Conservation (phyloP, 1,284 basidiomycete genomes). For the Ceratobasidium sp. region DNA sequence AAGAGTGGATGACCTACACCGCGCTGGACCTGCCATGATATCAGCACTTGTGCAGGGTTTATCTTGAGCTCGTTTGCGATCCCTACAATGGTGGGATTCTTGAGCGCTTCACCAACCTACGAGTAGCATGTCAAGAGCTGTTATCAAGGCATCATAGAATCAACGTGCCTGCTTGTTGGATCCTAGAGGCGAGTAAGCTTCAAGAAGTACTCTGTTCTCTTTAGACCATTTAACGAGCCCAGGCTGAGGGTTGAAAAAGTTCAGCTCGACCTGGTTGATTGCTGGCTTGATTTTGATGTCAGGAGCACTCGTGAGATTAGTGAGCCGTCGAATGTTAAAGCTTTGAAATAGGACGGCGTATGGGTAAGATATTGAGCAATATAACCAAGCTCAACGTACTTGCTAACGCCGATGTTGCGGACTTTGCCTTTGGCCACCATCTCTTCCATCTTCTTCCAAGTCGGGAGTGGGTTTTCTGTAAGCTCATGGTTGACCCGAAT, state of each 20-base stretch:
- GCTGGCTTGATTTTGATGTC: slow-evolving; percentile 68
- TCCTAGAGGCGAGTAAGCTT: slow-evolving; percentile 84
- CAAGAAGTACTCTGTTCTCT: slow-evolving; percentile 74
- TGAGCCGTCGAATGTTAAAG: slow-evolving; percentile 68
- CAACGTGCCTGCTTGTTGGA: slow-evolving; percentile 70
- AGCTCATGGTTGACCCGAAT: slow-evolving; percentile 70
- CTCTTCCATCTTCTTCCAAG: slow-evolving; percentile 65
- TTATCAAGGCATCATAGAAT: slow-evolving; percentile 61
- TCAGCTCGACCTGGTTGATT: slow-evolving; percentile 88
- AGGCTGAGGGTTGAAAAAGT: slow-evolving; percentile 85
- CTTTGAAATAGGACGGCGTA: slow-evolving; percentile 55
- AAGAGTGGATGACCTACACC: too few relatives aligned
- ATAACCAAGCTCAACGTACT: slow-evolving; percentile 54
- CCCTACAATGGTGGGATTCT: too few relatives aligned
- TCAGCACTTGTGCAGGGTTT: too few relatives aligned
- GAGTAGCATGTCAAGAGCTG: too few relatives aligned
- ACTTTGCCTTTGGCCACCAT: slow-evolving; percentile 61
- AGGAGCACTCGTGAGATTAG: slow-evolving; percentile 78
- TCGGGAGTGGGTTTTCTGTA: slow-evolving; percentile 79
- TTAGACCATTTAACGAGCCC: slow-evolving; percentile 81
- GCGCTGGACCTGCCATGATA: too few relatives aligned
- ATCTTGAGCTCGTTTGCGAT: too few relatives aligned
- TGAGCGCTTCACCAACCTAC: too few relatives aligned
- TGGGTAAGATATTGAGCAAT: background rate
- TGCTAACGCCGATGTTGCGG: slow-evolving; percentile 63